These are phyloP conservation scores for Ganoderma resinaceum DNA, from an alignment of 1,284 basidiomycete species.

Conservation along the genomic window DNA sequence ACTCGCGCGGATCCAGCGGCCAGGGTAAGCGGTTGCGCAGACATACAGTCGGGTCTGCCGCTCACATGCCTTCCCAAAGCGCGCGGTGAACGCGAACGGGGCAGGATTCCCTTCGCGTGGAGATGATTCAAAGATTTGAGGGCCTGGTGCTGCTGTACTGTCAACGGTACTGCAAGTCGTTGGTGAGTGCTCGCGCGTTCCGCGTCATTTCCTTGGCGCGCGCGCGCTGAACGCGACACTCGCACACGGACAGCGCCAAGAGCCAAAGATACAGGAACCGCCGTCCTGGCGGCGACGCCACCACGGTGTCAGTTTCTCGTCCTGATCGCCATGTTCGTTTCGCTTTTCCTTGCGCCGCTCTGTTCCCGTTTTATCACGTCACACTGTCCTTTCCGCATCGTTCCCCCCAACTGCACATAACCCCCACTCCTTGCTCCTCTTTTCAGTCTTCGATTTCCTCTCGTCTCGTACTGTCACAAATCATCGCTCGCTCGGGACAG, in stretches of 20 bases:
- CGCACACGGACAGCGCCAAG: neutral
- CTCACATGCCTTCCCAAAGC: conserved; percentile 30
- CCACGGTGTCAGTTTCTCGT: neutral
- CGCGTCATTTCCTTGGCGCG: neutral
- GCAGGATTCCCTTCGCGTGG: conserved; percentile 4
- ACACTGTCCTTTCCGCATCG: conserved; percentile 1
- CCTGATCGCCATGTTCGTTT: conserved; percentile 2
- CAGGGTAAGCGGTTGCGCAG: conserved; percentile 40
- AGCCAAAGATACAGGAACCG: neutral
- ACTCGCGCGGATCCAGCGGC: conserved; percentile 37
- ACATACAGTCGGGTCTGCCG: conserved; percentile 37
- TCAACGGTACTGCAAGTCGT: neutral
- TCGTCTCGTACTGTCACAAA: neutral
- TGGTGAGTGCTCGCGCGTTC: neutral
- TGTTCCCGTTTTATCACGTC: neutral
- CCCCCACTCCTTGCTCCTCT: neutral
- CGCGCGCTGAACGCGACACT: neutral
- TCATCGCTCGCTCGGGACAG: neutral
- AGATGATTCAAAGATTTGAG: neutral
- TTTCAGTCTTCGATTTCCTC: neutral
- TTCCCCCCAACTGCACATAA: neutral
- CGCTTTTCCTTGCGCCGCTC: neutral
- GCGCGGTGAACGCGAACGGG: conserved; percentile 17
- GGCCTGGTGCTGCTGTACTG: neutral
- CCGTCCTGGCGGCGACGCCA: neutral